Percentiles rank a stretch among this genome's conserved stretches.
These are phyloP conservation scores for Hypoxylon sp. DNA, from an alignment of 2,329 filamentous ascomycete species.

Conservation along the genomic window DNA sequence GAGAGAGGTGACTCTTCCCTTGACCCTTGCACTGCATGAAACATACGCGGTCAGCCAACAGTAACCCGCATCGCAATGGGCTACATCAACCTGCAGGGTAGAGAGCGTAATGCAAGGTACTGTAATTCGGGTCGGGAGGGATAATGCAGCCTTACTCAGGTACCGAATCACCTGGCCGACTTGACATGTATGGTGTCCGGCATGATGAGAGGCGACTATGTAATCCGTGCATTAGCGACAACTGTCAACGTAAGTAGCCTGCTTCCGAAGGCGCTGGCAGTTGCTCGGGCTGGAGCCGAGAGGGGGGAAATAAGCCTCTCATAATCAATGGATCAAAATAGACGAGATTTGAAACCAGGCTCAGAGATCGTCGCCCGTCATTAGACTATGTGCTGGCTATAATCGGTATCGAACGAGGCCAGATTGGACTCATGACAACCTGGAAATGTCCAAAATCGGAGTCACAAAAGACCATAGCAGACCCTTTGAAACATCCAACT, in stretches of 20 bases:
- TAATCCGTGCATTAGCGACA: neutral
- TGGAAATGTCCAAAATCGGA: neutral
- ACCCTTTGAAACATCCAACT: slow-evolving; percentile 1
- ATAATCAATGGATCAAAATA: slow-evolving; percentile 19
- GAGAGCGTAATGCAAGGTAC: slow-evolving; percentile 1
- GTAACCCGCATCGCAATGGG: slow-evolving; percentile 8
- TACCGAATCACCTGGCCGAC: neutral
- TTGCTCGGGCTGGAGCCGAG: neutral
- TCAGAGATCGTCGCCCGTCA: neutral
- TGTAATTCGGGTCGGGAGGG: slow-evolving; percentile 18
- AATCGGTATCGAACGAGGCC: neutral
- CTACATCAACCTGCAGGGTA: neutral
- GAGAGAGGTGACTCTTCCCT: neutral
- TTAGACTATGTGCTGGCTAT: neutral
- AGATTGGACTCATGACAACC: neutral
- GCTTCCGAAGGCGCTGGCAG: neutral
- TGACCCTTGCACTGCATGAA: neutral
- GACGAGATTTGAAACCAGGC: slow-evolving; percentile 17
- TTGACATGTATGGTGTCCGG: neutral
- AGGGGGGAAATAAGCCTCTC: slow-evolving; percentile 1
- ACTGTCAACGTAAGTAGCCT: too few species aligned
- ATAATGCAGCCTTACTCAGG: slow-evolving; percentile 25
- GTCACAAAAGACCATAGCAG: slow-evolving; percentile 5
- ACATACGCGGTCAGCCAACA: slow-evolving; percentile 19
- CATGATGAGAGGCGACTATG: neutral